Evolutionary conservation across 192 early-diverging fungal species (phyloP).

Genomic region (Coemansia sp.): DNA sequence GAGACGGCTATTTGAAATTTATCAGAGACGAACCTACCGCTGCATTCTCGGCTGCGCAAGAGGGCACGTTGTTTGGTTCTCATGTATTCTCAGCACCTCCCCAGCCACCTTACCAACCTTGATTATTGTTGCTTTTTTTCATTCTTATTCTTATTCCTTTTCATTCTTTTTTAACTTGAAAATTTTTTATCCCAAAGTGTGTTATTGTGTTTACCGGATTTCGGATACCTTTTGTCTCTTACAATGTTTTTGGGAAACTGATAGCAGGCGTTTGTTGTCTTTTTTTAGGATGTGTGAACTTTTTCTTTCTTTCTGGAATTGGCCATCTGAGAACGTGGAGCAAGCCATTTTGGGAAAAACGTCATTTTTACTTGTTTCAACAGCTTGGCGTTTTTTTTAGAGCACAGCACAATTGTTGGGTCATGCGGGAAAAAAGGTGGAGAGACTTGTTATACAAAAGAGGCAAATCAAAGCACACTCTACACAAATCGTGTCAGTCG

Average conservation of each 20-base stretch:
- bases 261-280: not conserved
- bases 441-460: not conserved
- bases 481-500: not conserved
- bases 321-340: too few relatives aligned
- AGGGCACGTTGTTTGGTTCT: not conserved
- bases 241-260: not conserved
- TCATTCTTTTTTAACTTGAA: not conserved
- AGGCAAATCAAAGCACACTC: not conserved
- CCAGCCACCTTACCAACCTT: not conserved
- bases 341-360: too few relatives aligned
- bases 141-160: not conserved
- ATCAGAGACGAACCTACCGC: constrained; percentile 38
- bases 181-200: not conserved
- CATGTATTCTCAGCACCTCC: not conserved
- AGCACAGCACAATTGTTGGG: too few relatives aligned
- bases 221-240: not conserved
- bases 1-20: constrained; percentile 47
- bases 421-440: not conserved
- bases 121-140: not conserved
- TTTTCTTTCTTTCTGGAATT: too few relatives aligned
- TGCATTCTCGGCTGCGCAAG: not conserved
- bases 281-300: not conserved
- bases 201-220: not conserved
- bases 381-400: too few relatives aligned
- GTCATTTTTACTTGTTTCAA: too few relatives aligned